Evolutionary conservation across 2,329 filamentous ascomycete species (phyloP), one percentile per base, ranked within the genome.

Genomic region (Diaporthe nobilis): DNA sequence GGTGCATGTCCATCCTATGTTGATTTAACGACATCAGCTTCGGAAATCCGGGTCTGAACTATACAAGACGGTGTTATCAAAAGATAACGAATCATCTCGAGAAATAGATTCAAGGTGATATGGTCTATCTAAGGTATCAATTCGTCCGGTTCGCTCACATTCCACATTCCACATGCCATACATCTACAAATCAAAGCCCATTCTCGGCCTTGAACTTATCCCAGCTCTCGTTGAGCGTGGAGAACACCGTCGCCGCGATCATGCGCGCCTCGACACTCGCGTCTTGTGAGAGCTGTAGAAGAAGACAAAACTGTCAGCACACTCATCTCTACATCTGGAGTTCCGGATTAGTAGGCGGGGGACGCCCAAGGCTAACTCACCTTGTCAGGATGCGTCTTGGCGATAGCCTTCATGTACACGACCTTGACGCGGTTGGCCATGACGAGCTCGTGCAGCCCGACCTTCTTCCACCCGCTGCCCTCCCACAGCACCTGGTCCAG

Each of bases 361-460:
- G 74, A 9, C 65, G 76, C 25, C 77, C 15, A 1, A 10, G 9
- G 10, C 15, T 4, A 79, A 84, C 91, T 85, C 88, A 98, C 97
- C 93, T 99, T 99, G 84, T 99, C 97, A 77, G 97, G 97, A 89
- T 99, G 97, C 80, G 97, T 97, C 89, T 98, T 98, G 15, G 93
- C 95, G 89, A 99, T 98, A 8, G 96, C 97, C 90, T 98, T 98
- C 97, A 99, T 98, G 83, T 99, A 99, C 76, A 94, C 89, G 78
- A 99, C 93, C 90, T 99, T 99, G 83, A 98, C 97, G 88, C 96
- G 98, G 79, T 94, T 95, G 47, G 95, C 92, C 89, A 98, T 90
- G 71, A 99, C 94, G 79, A 99, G 85, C 86, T 99, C 97, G 78
- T 96, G 93, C 91, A 99, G 92, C 44, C 95, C 95, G 74, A 98